These are phyloP conservation scores for Komagataella mondaviorum DNA, from an alignment of 805 yeast species.

Conservation along the genomic window DNA sequence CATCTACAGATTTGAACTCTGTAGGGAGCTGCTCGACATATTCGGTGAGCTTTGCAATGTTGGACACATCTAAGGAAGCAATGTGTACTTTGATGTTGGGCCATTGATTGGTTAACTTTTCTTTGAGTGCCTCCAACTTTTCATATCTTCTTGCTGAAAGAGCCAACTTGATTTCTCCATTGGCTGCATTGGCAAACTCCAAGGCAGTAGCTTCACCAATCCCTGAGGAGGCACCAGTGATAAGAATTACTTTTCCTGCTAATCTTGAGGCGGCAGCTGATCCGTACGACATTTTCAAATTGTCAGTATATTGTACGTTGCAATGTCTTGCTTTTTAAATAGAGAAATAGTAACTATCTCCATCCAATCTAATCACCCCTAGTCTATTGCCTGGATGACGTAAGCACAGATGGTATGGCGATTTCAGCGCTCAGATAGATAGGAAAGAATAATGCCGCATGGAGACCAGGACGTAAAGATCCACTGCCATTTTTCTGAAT, in stretches of 20 bases:
- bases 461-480: not conserved
- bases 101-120: slow-evolving; percentile 21
- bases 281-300: slow-evolving; percentile 45
- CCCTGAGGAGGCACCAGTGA: slow-evolving; percentile 97
- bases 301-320: not conserved
- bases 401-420: not conserved
- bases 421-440: not conserved
- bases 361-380: not conserved
- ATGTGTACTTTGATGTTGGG: slow-evolving; percentile 18
- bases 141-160: slow-evolving; percentile 41
- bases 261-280: slow-evolving; percentile 67
- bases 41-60: slow-evolving; percentile 31
- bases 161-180: slow-evolving; percentile 33
- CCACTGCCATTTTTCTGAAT: too few species aligned
- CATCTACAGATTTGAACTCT: slow-evolving; percentile 46
- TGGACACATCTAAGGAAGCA: slow-evolving; percentile 24
- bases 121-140: slow-evolving; percentile 24
- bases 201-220: slow-evolving; percentile 88
- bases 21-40: slow-evolving; percentile 26
- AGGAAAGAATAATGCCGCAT: not conserved
- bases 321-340: not conserved
- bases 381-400: not conserved
- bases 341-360: not conserved
- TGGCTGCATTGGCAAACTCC: slow-evolving; percentile 60
- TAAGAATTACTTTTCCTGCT: slow-evolving; percentile 63